Base-by-base conservation (phyloP, 805 yeast genomes). In the Wickerhamiella domercqiae region DNA sequence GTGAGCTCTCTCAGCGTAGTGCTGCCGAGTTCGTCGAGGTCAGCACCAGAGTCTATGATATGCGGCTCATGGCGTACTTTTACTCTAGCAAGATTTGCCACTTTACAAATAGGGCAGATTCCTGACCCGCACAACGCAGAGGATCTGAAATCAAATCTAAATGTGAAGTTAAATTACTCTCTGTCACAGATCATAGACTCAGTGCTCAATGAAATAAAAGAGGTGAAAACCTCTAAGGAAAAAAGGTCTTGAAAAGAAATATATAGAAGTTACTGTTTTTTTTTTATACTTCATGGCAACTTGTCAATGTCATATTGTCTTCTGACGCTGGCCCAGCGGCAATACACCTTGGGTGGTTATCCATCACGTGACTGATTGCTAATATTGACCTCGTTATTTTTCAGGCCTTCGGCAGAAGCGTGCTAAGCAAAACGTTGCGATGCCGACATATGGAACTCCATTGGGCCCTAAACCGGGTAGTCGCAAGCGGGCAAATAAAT, bases 391-490 rank as follows among this genome's bases (percentile, higher is more conserved):
- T n/a, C n/a, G n/a, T n/a, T n/a, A n/a, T n/a, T n/a, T n/a, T n/a
- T n/a, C n/a, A n/a, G n/a, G n/a, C n/a, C n/a, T n/a, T n/a, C n/a
- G n/a, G n/a, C n/a, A n/a, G n/a, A n/a, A n/a, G n/a, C n/a, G n/a
- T n/a, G n/a, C n/a, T n/a, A n/a, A n/a, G n/a, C n/a, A n/a, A n/a
- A n/a, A n/a, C n/a, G n/a, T 24, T 5, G 19, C 19, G n/a, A 30
- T 30, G 33, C 33, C 33, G 16, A 16, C 21, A 14, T 30, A 17
- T 21, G 33, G 33, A 14, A 18, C 33, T 17, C 33, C 33, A 6
- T 76, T 78, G 61, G 95, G 95, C 17, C 96, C 96, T 24, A 83
- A 84, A 54, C 93, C 94, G 13, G 73, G 78, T 11, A 83, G 81
- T 46, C 80, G 77, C 61, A 81, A 81, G 57, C 79, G 81, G 50